Base-by-base conservation (phyloP, 163 green algal species). In the Trebouxia gelatinosa region DNA sequence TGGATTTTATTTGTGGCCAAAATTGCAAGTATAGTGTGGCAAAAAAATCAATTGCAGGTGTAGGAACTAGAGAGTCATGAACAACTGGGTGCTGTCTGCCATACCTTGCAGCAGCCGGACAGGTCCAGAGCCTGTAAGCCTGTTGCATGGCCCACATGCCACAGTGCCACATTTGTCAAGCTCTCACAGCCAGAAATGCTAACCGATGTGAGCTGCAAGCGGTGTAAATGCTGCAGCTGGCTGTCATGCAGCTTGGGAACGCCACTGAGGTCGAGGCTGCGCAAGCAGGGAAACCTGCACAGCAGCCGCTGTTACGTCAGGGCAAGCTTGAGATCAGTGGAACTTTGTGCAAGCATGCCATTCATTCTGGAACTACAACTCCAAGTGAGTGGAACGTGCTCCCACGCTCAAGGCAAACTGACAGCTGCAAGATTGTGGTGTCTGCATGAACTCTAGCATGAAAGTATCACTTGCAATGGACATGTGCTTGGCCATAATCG, bases 61-160 rank as follows among this genome's bases (percentile, higher is more conserved):
- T n/a, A n/a, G n/a, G n/a, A n/a, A n/a, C n/a, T n/a, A n/a, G n/a
- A n/a, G n/a, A n/a, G n/a, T n/a, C n/a, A n/a, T n/a, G n/a, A n/a
- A n/a, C n/a, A n/a, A n/a, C n/a, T n/a, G n/a, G n/a, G n/a, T n/a
- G 43, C 43, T 9, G 61, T 46, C 19, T 29, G 16, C 17, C 57
- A 28, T 31, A 79, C 78, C 70, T 75, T 79, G 78, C 78, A 83
- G 72, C 83, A 89, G 40, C 83, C 83, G 3, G 75, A 64, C 11
- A 91, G 50, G 77, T 89, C 78, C 4, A 91, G 83, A n/a, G 58
- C 74, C 1, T 48, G 35, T 39, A 91, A 65, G 17, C 38, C 28
- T 17, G 79, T 57, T 5, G 75, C 78, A 0, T 29, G 57, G 21
- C 19, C 43, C 28, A 87, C 21, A 21, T 67, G 34, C 19, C 43